Evolutionary conservation across 192 early-diverging fungal species (phyloP).

Genomic region (Coemansia sp.): DNA sequence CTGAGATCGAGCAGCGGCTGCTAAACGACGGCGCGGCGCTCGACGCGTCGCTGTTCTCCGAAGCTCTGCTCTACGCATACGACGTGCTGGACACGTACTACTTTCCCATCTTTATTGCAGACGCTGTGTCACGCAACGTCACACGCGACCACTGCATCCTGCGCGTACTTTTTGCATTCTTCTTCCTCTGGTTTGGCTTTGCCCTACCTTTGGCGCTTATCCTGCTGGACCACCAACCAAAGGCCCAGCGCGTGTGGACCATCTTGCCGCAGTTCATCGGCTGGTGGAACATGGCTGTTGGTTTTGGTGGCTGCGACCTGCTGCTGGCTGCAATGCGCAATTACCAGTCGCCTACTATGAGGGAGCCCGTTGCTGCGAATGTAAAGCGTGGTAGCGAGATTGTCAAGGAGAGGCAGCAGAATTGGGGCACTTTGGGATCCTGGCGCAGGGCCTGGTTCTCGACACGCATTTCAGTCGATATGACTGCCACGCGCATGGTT

Average conservation of each 20-base stretch:
- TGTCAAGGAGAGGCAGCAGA: neutral
- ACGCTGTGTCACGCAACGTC: conserved; percentile 48
- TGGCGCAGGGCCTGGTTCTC: conserved; percentile 49
- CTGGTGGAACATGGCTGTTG: conserved; percentile 53
- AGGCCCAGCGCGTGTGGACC: conserved; percentile 35
- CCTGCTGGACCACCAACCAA: conserved; percentile 37
- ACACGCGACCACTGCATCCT: conserved; percentile 49
- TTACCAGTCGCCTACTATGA: conserved; percentile 46
- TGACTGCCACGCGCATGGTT: conserved; percentile 48
- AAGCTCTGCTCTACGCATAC: conserved; percentile 47
- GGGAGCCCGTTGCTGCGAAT: conserved; percentile 4
- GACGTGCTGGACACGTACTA: conserved; percentile 54
- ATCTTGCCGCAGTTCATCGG: conserved; percentile 40
- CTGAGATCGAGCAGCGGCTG: conserved; percentile 49
- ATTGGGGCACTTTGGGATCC: conserved; percentile 6
- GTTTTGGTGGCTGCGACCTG: conserved; percentile 50
- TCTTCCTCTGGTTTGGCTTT: conserved; percentile 47
- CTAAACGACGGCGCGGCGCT: conserved; percentile 44
- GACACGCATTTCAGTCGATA: conserved; percentile 42
- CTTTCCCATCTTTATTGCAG: conserved; percentile 48
- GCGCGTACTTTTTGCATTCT: conserved; percentile 43
- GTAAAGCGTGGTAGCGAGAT: neutral
- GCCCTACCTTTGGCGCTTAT: conserved; percentile 47
- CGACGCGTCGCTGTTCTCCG: conserved; percentile 37
- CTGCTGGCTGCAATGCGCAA: conserved; percentile 45